Conservation (phyloP, 495 filamentous ascomycete genomes). For the Lichina pygmaea region DNA sequence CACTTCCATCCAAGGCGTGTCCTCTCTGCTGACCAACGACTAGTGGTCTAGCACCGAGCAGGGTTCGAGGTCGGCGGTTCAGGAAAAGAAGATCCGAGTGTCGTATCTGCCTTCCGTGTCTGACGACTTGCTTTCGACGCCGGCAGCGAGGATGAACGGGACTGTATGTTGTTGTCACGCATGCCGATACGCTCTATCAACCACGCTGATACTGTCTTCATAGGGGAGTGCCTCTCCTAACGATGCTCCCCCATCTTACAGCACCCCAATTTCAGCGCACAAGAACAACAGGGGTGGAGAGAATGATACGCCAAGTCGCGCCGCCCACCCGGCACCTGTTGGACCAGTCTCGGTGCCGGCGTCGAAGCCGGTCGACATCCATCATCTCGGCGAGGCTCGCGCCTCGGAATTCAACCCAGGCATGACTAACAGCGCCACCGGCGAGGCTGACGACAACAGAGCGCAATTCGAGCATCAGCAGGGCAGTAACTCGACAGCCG, state of each 20-base stretch:
- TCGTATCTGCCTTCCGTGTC: constrained; percentile 32
- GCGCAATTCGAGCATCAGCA: no score
- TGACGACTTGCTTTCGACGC: constrained; percentile 17
- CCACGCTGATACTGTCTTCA: neutral
- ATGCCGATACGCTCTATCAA: neutral
- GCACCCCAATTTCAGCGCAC: neutral
- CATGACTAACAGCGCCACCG: neutral
- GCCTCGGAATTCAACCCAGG: constrained; percentile 7
- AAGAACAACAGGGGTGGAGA: no score
- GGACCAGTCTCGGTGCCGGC: constrained; percentile 10
- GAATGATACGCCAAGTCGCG: no score
- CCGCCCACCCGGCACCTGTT: constrained; percentile 2
- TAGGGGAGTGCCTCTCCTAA: constrained; percentile 10
- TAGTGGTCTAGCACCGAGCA: no score
- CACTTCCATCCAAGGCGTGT: no score
- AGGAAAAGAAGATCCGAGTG: constrained; percentile 95
- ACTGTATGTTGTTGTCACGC: constrained; percentile 11
- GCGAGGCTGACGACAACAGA: no score
- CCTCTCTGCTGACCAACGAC: no score
- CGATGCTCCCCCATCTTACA: constrained; percentile 11
- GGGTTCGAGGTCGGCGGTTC: constrained; percentile 17
- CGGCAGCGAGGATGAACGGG: constrained; percentile 19
- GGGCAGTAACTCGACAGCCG: constrained; percentile 1
- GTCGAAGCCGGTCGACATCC: constrained; percentile 7
- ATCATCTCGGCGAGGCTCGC: constrained; percentile 8